Evolutionary conservation across 805 yeast genomes (phyloP), one percentile per base, ranked within the genome.

Genomic region (Saturnispora serradocipensis): DNA sequence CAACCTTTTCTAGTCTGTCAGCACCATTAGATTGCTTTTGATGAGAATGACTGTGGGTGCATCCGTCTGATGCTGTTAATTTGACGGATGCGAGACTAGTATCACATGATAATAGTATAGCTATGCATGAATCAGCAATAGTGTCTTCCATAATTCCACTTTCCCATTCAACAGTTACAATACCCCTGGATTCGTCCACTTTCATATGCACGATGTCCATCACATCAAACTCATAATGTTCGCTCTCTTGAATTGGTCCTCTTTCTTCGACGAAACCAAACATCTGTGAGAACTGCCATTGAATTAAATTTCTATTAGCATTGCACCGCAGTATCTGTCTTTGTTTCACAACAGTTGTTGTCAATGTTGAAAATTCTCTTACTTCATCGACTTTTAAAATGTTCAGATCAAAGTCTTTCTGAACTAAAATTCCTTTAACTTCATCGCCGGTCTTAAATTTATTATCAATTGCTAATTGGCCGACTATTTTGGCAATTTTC

Each of bases 51-150:
- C 35, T 35, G 62, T 81, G 85, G 1, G 61, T 55, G 56, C 85
- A 82, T 1, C 73, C 56, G 50, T 76, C 75, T 5, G 95, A 81
- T 8, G 42, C 42, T 13, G 96, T 81, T 56, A 88, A 67, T 64
- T 91, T 93, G 28, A 93, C 96, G 6, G 97, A 88, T 2, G 97
- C 95, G 10, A 97, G 97, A 0, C 96, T 82, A 0, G 96, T 84
- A 64, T 93, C 99, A 42, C 91, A 93, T 44, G 96, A 87, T 67
- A 91, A 76, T 32, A 93, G 67, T 38, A 93, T 88, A 0, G 97
- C 97, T 53, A 93, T 78, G 1, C 89, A 86, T 15, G 96, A 84
- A 62, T 93, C 99, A 0, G 99, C 99, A 56, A 93, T 79, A 0
- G 97, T 84, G 61, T 93, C 99, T 54, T 86, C 90, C 70, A 89